These are phyloP conservation scores for Colletotrichum sp. DNA, from an alignment of 2,329 filamentous ascomycete species.

Conservation along the genomic window DNA sequence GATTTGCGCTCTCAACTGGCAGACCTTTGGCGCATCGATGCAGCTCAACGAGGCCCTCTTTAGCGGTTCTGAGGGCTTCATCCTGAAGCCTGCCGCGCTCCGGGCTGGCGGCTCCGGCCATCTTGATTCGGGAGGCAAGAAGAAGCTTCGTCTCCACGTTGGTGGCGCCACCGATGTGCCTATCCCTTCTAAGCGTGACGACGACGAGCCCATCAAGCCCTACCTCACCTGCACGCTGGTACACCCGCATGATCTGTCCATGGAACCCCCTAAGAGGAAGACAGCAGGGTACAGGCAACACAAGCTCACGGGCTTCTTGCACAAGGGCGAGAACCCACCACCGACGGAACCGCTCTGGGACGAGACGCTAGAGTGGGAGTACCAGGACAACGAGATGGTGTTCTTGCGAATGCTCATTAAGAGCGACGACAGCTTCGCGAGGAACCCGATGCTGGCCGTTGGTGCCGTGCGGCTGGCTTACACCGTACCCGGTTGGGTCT, in stretches of 20 bases:
- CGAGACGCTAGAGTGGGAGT: constrained; percentile 71
- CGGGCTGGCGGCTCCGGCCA: constrained; percentile 60
- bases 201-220: constrained; percentile 58
- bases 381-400: constrained; percentile 68
- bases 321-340: constrained; percentile 62
- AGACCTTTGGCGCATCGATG: constrained; percentile 69
- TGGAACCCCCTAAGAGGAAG: constrained; percentile 63
- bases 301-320: constrained; percentile 58
- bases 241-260: constrained; percentile 57
- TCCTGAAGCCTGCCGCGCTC: constrained; percentile 67
- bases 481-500: constrained; percentile 62
- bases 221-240: constrained; percentile 71
- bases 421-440: constrained; percentile 67
- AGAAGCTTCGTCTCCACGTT: constrained; percentile 61
- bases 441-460: constrained; percentile 67
- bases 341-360: constrained; percentile 70
- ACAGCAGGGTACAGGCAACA: constrained; percentile 66
- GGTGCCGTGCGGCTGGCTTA: constrained; percentile 66
- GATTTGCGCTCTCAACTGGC: constrained; percentile 74
- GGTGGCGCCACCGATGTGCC: constrained; percentile 69
- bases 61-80: constrained; percentile 67
- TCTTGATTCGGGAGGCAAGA: constrained; percentile 45
- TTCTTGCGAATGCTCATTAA: constrained; percentile 72
- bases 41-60: constrained; percentile 75
- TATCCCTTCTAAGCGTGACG: constrained; percentile 53